A percentile compares a stretch with the other conserved stretches of the same genome.
These are phyloP conservation scores for Talaromyces sp. DNA, from an alignment of 2,329 filamentous ascomycete species.

Conservation along the genomic window DNA sequence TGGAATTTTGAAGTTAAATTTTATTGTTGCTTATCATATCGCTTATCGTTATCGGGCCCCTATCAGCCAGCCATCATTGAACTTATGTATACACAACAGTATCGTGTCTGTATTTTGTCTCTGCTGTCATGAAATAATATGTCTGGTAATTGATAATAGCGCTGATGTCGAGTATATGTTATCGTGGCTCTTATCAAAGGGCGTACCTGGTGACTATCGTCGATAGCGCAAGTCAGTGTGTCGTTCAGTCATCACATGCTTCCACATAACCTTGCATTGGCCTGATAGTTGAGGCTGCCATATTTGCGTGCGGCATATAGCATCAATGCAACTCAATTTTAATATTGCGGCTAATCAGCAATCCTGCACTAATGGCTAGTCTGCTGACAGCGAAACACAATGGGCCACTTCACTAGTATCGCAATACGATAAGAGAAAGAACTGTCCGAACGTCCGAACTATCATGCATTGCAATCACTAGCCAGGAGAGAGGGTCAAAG, in stretches of 20 bases:
- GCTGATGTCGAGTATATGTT: background rate
- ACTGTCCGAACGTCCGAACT: too few species aligned
- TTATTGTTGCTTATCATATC: background rate
- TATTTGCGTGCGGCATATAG: background rate
- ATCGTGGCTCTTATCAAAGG: background rate
- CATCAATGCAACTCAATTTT: background rate
- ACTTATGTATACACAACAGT: background rate
- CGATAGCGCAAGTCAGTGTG: background rate
- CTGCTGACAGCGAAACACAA: background rate
- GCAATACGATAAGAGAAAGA: too few species aligned
- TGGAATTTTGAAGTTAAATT: background rate
- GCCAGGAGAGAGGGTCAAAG: background rate
- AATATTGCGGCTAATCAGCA: background rate
- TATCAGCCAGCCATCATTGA: too few species aligned
- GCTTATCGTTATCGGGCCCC: constrained; percentile 1
- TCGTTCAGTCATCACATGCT: background rate
- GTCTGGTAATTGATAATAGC: background rate
- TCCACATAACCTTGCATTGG: background rate
- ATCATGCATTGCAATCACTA: background rate
- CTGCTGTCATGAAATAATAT: background rate
- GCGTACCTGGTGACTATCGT: background rate
- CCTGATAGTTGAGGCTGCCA: background rate
- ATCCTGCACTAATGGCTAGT: background rate
- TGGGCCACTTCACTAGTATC: background rate
- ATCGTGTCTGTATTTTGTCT: background rate